Percentiles rank a stretch among this genome's conserved stretches.
Conservation (phyloP, 129 eudicot genomes). For the Ambrosia artemisiifolia region DNA sequence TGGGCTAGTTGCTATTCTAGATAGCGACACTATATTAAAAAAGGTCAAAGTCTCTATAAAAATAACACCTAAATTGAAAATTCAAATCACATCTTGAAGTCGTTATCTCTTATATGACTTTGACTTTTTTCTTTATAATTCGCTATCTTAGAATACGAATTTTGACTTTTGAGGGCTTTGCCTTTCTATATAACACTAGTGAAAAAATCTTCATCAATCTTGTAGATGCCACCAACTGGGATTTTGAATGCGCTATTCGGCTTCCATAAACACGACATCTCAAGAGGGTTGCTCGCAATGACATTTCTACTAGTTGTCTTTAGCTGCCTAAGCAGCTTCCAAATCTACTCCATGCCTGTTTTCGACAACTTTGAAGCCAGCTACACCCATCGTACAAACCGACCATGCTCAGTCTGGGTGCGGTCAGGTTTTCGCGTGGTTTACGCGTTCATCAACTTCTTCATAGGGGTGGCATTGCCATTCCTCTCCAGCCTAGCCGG, state of each 20-base stretch:
- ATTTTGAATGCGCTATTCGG: slow-evolving; percentile 71
- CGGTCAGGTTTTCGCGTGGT: slow-evolving; percentile 87
- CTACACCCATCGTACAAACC: slow-evolving; percentile 82
- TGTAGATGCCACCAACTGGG: slow-evolving; percentile 90
- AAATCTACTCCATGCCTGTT: slow-evolving; percentile 93
- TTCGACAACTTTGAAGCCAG: slow-evolving; percentile 93
- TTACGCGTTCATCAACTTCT: slow-evolving; percentile 62
- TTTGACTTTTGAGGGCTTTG: not conserved
- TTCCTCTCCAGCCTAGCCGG: slow-evolving; percentile 92
- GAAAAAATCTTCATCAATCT: not conserved
- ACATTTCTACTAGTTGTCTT: slow-evolving; percentile 85
- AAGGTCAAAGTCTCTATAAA: too few relatives aligned
- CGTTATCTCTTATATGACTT: not conserved
- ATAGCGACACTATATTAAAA: too few relatives aligned
- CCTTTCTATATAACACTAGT: too few relatives aligned
- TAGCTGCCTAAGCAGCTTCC: slow-evolving; percentile 90
- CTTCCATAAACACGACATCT: slow-evolving; percentile 76
- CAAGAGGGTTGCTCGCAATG: slow-evolving; percentile 72
- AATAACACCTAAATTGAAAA: too few relatives aligned
- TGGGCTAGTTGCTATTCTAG: too few relatives aligned
- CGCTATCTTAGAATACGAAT: not conserved
- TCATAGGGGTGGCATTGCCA: slow-evolving; percentile 86
- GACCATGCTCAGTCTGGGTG: slow-evolving; percentile 92
- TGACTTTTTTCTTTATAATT: too few relatives aligned
- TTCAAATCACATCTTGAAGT: not conserved